Conservation (phyloP, 129 eudicot genomes). For the Scalesia atractyloides region DNA sequence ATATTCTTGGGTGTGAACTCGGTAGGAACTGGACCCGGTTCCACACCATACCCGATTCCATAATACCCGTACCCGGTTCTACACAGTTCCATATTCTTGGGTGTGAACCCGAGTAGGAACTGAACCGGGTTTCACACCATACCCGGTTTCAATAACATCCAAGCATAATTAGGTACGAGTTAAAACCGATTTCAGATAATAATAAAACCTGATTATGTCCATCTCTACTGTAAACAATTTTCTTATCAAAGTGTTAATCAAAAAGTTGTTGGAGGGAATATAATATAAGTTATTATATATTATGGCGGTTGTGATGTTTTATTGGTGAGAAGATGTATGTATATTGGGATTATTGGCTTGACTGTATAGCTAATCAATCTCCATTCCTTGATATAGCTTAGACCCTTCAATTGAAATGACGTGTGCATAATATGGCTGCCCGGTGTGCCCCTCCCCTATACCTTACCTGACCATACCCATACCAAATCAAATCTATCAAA, state of each 20-base stretch:
- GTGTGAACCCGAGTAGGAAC: too few species aligned
- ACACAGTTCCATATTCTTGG: too few species aligned
- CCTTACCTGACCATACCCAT: constrained; percentile 26
- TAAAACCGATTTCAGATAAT: too few species aligned
- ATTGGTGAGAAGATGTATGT: background rate
- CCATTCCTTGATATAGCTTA: background rate
- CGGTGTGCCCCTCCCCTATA: constrained; percentile 1
- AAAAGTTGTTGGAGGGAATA: background rate
- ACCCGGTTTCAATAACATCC: too few species aligned
- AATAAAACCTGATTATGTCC: too few species aligned
- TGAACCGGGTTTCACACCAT: too few species aligned
- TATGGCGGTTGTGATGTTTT: constrained; percentile 14
- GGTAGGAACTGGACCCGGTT: too few species aligned
- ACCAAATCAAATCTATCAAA: constrained; percentile 24
- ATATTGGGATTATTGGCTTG: background rate
- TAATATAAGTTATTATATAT: background rate
- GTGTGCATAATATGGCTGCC: constrained; percentile 34
- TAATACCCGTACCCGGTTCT: too few species aligned
- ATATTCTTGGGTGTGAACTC: too few species aligned
- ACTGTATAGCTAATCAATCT: constrained; percentile 6
- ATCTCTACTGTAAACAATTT: too few species aligned
- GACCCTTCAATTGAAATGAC: constrained; percentile 35
- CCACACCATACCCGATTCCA: too few species aligned
- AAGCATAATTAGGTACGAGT: too few species aligned
- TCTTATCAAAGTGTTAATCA: background rate